A percentile compares a stretch with the other conserved stretches of the same genome.
phyloP scores from a whole-genome alignment of 2,329 filamentous ascomycete species.

The Diaporthe nobilis region DNA sequence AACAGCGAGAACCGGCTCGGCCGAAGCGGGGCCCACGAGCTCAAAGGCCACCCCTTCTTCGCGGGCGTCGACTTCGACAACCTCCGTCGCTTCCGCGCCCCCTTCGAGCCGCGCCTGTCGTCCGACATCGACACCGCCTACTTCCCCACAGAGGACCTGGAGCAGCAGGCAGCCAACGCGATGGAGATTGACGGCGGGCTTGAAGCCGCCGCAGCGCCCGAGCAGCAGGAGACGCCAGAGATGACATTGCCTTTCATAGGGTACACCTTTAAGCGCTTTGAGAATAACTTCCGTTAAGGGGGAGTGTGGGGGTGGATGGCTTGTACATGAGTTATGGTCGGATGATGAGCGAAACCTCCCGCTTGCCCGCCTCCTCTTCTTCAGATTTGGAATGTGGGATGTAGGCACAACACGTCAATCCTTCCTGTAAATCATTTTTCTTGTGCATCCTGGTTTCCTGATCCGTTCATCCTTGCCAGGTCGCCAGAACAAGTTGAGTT shows the following conservation, averaged over 20 bases:
- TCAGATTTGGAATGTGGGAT: not conserved
- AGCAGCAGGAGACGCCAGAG: constrained; percentile 42
- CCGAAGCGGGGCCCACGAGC: constrained; percentile 76
- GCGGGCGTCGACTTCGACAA: constrained; percentile 81
- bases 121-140: constrained; percentile 83
- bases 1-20: constrained; percentile 80
- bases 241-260: constrained; percentile 46
- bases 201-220: constrained; percentile 18
- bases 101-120: constrained; percentile 80
- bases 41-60: constrained; percentile 84
- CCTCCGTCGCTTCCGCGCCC: constrained; percentile 79
- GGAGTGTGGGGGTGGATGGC: not conserved
- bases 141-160: constrained; percentile 85
- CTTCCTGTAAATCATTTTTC: not conserved
- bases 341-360: not conserved
- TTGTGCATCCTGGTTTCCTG: not conserved
- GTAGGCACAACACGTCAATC: not conserved
- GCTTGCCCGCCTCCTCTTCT: not conserved
- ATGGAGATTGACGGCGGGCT: constrained; percentile 33
- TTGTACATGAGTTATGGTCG: not conserved
- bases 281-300: constrained; percentile 42
- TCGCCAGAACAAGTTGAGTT: not conserved
- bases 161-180: constrained; percentile 60
- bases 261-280: constrained; percentile 46
- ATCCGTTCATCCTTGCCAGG: not conserved